Evolutionary conservation across 257 asterid genomes (phyloP).

Genomic region (Nicotiana benthamiana): DNA sequence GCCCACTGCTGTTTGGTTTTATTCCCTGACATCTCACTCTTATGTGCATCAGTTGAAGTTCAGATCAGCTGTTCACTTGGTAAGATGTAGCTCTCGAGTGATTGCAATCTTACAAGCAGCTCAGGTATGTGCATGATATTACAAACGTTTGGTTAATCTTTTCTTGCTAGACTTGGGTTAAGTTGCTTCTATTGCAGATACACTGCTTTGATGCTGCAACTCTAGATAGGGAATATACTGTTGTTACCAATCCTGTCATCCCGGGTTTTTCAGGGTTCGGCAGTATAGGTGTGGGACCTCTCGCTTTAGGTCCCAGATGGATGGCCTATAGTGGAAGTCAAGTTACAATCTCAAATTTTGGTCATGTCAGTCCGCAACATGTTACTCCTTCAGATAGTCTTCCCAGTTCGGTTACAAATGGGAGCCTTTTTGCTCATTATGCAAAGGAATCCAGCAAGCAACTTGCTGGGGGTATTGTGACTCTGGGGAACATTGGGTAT

Average conservation of each 20-base stretch:
- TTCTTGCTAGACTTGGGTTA: background rate
- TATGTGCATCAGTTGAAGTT: conserved; percentile 70
- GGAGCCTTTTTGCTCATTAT: conserved; percentile 75
- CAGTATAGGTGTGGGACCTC: conserved; percentile 70
- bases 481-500: conserved; percentile 71
- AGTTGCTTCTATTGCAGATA: conserved; percentile 31
- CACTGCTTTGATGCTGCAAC: conserved; percentile 75
- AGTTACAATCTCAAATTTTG: conserved; percentile 45
- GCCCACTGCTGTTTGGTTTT: conserved; percentile 81
- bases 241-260: conserved; percentile 67
- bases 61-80: conserved; percentile 69
- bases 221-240: conserved; percentile 55
- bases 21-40: conserved; percentile 65
- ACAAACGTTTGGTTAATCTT: background rate
- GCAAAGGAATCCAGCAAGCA: conserved; percentile 92
- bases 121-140: conserved; percentile 43
- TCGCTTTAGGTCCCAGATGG: conserved; percentile 89
- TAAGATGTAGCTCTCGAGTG: conserved; percentile 72
- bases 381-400: conserved; percentile 45
- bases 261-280: conserved; percentile 42
- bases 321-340: conserved; percentile 83
- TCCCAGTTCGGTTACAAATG: conserved; percentile 46
- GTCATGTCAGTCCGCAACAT: conserved; percentile 65
- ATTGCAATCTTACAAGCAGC: conserved; percentile 58
- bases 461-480: conserved; percentile 75